Base-by-base conservation (phyloP, 2,329 filamentous ascomycete species). In the Coniochaeta sp. region DNA sequence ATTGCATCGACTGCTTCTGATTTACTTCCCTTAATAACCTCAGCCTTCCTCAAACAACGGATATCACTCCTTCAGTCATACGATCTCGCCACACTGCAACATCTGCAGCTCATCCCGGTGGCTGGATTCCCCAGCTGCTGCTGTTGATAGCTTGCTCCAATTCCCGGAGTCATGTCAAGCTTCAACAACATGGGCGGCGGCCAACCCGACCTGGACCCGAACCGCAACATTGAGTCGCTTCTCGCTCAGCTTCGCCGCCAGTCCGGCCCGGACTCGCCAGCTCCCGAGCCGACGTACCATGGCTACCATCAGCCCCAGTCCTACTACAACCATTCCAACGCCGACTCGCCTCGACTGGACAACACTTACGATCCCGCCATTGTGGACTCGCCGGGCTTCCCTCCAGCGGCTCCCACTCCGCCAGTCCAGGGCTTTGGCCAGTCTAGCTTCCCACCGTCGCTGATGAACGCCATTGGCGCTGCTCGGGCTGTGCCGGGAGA, bases 381-480 rank as follows among this genome's bases (percentile, higher is more conserved):
- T n/a, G n/a, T 55, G 50, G 63, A 64, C 26, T 56, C 58, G 32
- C 61, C 61, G 6, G 62, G 61, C 46, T 69, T 71, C 50, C 61
- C 68, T 10, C 67, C 68, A n/a, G 67, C 70, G 49, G 71, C 71
- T 24, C 71, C 71, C n/a, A 73, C 72, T n/a, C 72, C 72, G n/a
- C 72, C 72, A 3, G 65, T 67, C 16, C 61, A 60, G 53, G 64
- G 63, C 48, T 73, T 73, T 52, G 60, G 62, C 22, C 64, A 69
- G 56, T 64, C 70, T 9, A 68, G 71, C 51, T 70, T 68, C 38
- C 67, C 69, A 4, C 65, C 69, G 14, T 66, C 64, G 16, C 57
- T 70, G 54, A 67, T 79, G 58, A 75, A 75, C 50, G 72, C 76
- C 55, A 78, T 78, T 53, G 77, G 76, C 53, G 77, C 74, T 26